Conservation (phyloP, 2,329 filamentous ascomycete genomes). For the Sarocladium strictum region DNA sequence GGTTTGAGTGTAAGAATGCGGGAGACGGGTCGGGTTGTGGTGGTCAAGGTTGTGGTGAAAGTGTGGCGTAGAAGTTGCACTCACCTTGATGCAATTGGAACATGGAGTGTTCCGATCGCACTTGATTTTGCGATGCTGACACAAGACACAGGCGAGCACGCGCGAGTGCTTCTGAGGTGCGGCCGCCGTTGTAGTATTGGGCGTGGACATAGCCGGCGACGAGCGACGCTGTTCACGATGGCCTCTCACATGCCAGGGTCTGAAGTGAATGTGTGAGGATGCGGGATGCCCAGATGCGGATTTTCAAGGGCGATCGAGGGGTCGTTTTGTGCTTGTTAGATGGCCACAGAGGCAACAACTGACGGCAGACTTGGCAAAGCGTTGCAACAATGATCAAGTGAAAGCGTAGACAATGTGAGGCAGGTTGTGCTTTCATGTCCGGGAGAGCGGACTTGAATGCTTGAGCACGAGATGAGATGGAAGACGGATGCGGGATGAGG, state of each 20-base stretch:
- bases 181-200: constrained; percentile 15
- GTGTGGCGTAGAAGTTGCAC: constrained; percentile 12
- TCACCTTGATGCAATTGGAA: constrained; percentile 54
- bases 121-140: constrained; percentile 58
- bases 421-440: background rate
- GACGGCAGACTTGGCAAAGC: background rate
- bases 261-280: background rate
- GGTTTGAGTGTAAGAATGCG: constrained; percentile 10
- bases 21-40: background rate
- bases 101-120: constrained; percentile 55
- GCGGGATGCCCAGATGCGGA: constrained; percentile 9
- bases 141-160: constrained; percentile 50
- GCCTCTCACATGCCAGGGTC: constrained; percentile 14
- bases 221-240: constrained; percentile 21
- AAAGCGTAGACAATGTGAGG: background rate
- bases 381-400: background rate
- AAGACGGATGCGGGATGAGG: background rate
- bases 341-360: too few relatives aligned
- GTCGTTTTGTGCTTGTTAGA: too few relatives aligned
- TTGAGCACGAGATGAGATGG: background rate
- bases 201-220: constrained; percentile 25
- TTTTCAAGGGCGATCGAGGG: too few relatives aligned
- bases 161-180: constrained; percentile 34
- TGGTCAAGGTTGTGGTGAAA: background rate
- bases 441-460: constrained; percentile 3